Evolutionary conservation across 495 filamentous ascomycete genomes (phyloP), one percentile per base, ranked within the genome.

Genomic region (Aspergillus saccharolyticus): DNA sequence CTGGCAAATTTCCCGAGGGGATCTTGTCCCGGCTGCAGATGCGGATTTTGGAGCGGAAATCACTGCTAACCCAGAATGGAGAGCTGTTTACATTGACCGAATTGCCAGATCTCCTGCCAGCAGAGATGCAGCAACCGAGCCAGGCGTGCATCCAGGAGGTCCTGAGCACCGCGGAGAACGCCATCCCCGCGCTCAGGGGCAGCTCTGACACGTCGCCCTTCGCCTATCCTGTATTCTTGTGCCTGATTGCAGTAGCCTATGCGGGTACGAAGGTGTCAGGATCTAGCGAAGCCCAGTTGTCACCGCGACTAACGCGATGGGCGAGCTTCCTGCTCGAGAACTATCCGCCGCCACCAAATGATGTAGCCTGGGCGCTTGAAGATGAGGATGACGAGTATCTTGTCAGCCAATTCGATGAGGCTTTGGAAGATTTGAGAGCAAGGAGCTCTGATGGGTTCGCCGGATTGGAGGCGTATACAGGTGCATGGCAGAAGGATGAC

Each of bases 81-180:
- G 72, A 77, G 55, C 66, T 78, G 3, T 74, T 75, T 60, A 52
- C 63, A 30, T 55, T 73, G 25, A 53, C 56, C 5, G 73, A 75
- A 21, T 57, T 76, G 15, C 70, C 69, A 33, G 56, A 50, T 42
- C 56, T 75, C 3, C 58, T 78, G 0, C 70, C 72, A 5, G 53
- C 42, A 4, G 66, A 71, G 20, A 67, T 73, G 62, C 70, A 71
- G 20, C 43, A 42, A 7, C 60, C 66, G 0, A 58, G 49, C 39
- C 64, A 61, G 47, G 43, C 58, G 3, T 75, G 64, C 52, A 67
- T 72, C 42, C 62, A 63, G 5, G 60, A 56, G 9, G 53, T 75
- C 24, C 44, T 66, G 1, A 56, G 33, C 28, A 50, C 42, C 9
- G 53, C 62, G 4, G 59, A 60, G 12, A 63, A 59, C 6, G 49